These are phyloP conservation scores for Colletotrichum eleusines DNA, from an alignment of 2,329 filamentous ascomycete species.

Conservation along the genomic window DNA sequence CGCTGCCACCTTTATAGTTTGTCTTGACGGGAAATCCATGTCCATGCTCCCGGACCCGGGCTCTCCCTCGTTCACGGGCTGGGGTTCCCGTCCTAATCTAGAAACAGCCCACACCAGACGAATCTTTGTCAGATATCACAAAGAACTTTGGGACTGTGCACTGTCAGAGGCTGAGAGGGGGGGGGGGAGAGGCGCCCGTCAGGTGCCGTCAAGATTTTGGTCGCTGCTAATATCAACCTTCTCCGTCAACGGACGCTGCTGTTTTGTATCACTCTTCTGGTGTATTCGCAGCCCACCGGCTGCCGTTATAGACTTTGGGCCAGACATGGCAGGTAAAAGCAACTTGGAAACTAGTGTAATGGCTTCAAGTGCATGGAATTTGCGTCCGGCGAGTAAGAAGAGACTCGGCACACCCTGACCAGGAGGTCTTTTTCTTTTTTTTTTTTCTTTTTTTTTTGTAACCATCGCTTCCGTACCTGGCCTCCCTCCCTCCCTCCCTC, in stretches of 20 bases:
- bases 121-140: conserved; percentile 41
- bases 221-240: not conserved
- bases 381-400: too few relatives aligned
- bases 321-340: too few relatives aligned
- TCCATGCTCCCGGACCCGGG: conserved; percentile 32
- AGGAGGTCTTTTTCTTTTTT: too few relatives aligned
- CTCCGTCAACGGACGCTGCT: not conserved
- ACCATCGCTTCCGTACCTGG: not conserved
- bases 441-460: too few relatives aligned
- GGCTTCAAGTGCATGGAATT: too few relatives aligned
- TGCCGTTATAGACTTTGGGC: too few relatives aligned
- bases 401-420: not conserved
- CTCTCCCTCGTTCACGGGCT: conserved; percentile 7
- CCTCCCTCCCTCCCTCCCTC: not conserved
- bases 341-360: too few relatives aligned
- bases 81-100: conserved; percentile 5
- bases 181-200: not conserved
- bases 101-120: not conserved
- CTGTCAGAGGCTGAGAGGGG: conserved; percentile 13
- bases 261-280: not conserved
- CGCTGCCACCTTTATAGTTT: conserved; percentile 8
- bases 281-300: too few relatives aligned
- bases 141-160: conserved; percentile 20
- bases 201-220: not conserved
- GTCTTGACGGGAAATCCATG: conserved; percentile 34